phyloP scores from a whole-genome alignment of 2,329 filamentous ascomycete species.

The Aphanoascus verrucosus region DNA sequence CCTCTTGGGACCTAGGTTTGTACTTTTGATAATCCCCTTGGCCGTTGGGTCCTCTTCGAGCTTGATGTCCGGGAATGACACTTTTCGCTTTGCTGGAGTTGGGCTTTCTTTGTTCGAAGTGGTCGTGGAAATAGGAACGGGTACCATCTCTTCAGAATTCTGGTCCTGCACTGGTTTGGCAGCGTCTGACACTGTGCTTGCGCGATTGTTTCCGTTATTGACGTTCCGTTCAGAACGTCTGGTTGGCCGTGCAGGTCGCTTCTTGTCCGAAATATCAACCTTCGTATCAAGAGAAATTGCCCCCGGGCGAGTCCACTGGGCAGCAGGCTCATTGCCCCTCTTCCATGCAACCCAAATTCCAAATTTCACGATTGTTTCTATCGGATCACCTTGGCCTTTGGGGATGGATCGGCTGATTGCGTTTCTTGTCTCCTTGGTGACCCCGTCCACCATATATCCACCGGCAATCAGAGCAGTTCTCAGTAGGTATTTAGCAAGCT shows the following conservation, averaged over 20 bases:
- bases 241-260: slow-evolving; percentile 44
- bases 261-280: slow-evolving; percentile 43
- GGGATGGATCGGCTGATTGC: slow-evolving; percentile 54
- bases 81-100: slow-evolving; percentile 16
- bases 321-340: slow-evolving; percentile 51
- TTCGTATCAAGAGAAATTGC: slow-evolving; percentile 41
- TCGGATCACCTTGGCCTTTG: slow-evolving; percentile 50
- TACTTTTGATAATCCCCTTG: slow-evolving; percentile 24
- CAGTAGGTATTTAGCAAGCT: slow-evolving; percentile 51
- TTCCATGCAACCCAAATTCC: slow-evolving; percentile 60
- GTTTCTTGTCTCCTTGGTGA: slow-evolving; percentile 48
- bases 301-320: slow-evolving; percentile 52
- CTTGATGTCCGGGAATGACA: slow-evolving; percentile 19
- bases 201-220: slow-evolving; percentile 27
- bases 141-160: slow-evolving; percentile 6
- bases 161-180: background rate
- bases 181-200: slow-evolving; percentile 26
- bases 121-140: slow-evolving; percentile 13
- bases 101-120: slow-evolving; percentile 22
- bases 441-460: slow-evolving; percentile 48
- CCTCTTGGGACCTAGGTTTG: slow-evolving; percentile 48
- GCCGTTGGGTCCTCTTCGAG: slow-evolving; percentile 18
- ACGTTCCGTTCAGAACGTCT: slow-evolving; percentile 47
- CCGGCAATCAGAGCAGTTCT: slow-evolving; percentile 52
- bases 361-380: slow-evolving; percentile 50